Percentiles rank a stretch among this genome's conserved stretches.
Conservation (phyloP, 495 filamentous ascomycete genomes). For the Penicillium taxi region DNA sequence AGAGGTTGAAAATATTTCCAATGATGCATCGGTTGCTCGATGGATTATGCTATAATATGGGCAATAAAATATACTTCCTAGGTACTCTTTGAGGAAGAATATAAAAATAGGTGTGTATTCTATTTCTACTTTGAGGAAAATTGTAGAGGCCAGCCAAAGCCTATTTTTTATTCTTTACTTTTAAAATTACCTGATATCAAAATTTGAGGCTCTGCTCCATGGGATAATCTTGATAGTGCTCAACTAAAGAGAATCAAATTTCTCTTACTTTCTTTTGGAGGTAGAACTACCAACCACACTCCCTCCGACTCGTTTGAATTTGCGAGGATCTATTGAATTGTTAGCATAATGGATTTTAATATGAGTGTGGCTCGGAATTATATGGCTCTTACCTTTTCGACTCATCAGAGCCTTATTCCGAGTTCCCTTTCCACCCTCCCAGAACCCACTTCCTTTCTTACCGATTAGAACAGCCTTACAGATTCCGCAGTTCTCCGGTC, state of each 20-base stretch:
- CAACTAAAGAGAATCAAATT: no score
- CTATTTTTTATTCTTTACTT: no score
- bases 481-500: constrained; percentile 69
- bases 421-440: constrained; percentile 90
- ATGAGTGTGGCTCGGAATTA: neutral
- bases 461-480: constrained; percentile 70
- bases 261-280: constrained; percentile 9
- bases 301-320: constrained; percentile 7
- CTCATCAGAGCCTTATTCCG: constrained; percentile 62
- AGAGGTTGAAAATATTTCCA: constrained; percentile 18
- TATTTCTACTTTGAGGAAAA: no score
- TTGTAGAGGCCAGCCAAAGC: no score
- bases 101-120: no score
- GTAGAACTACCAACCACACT: constrained; percentile 9
- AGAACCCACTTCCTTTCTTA: constrained; percentile 66
- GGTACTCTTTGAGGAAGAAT: no score
- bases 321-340: constrained; percentile 6
- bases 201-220: no score
- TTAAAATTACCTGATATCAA: no score
- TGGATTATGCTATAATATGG: no score
- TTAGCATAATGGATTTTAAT: constrained; percentile 1
- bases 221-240: no score
- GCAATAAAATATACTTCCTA: no score
- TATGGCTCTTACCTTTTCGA: constrained; percentile 43
- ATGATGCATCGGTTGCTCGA: no score